Percentiles rank a stretch among this genome's conserved stretches.
These are phyloP conservation scores for Tephrocybe sp. DNA, from an alignment of 768 basidiomycete genomes.

Conservation along the genomic window DNA sequence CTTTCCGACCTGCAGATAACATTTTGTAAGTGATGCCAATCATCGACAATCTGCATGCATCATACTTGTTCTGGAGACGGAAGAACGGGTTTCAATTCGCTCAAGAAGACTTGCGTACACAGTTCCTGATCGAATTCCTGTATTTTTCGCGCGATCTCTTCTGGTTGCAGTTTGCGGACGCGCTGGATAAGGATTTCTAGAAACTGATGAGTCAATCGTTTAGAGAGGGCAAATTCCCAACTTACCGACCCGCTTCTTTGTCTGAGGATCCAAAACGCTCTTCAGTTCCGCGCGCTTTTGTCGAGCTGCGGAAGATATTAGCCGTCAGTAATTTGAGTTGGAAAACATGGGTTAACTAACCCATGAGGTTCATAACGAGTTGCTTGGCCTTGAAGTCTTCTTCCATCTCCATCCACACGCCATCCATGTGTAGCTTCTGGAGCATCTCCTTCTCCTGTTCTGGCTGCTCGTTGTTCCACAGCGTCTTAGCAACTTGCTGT, in stretches of 20 bases:
- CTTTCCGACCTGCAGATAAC: constrained; percentile 66
- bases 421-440: constrained; percentile 76
- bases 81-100: constrained; percentile 82
- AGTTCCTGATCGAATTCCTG: constrained; percentile 84
- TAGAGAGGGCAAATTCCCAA: constrained; percentile 11
- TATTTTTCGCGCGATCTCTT: constrained; percentile 82
- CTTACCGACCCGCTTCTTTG: constrained; percentile 92
- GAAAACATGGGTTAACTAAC: constrained; percentile 36
- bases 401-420: constrained; percentile 96
- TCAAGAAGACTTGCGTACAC: constrained; percentile 86
- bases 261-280: constrained; percentile 88
- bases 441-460: constrained; percentile 79
- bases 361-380: constrained; percentile 85
- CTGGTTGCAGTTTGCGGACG: constrained; percentile 77
- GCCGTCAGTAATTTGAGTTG: constrained; percentile 9
- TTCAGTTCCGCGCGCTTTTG: constrained; percentile 87
- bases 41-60: background rate
- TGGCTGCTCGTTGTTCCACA: constrained; percentile 75
- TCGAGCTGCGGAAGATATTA: constrained; percentile 44
- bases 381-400: constrained; percentile 98
- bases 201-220: background rate
- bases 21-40: background rate
- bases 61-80: constrained; percentile 88
- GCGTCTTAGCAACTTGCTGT: constrained; percentile 76
- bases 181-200: constrained; percentile 92